phyloP scores from a whole-genome alignment of 2,329 filamentous ascomycete species.

The Nemania sp. region DNA sequence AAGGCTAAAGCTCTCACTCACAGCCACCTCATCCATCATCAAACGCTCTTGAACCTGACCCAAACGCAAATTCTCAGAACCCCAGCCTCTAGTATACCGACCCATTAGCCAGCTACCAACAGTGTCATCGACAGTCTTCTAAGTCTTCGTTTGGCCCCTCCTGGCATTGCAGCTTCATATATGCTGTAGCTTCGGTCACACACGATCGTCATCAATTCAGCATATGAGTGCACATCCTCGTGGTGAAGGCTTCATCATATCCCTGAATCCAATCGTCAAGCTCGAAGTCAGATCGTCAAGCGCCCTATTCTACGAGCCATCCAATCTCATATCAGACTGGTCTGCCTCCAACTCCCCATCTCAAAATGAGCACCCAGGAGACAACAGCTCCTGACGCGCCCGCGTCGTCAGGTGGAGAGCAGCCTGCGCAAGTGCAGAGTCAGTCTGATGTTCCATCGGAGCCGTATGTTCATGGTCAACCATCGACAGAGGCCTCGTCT shows the following conservation, averaged over 20 bases:
- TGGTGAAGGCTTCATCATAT: not conserved
- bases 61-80: conserved; percentile 3
- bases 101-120: not conserved
- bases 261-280: not conserved
- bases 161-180: not conserved
- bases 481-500: conserved; percentile 12
- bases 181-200: not conserved
- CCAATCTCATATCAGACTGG: too few relatives aligned
- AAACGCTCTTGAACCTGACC: not conserved
- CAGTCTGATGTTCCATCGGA: conserved; percentile 3
- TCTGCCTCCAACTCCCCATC: not conserved
- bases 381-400: not conserved
- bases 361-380: conserved; percentile 12
- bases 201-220: not conserved
- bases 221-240: conserved; percentile 3
- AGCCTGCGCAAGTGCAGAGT: conserved; percentile 5
- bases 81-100: not conserved
- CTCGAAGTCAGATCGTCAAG: not conserved
- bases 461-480: conserved; percentile 19
- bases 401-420: conserved; percentile 11
- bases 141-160: not conserved
- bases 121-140: not conserved
- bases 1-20: too few relatives aligned
- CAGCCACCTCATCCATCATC: conserved; percentile 8
- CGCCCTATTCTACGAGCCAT: not conserved